Conservation (phyloP, 2,329 filamentous ascomycete genomes). For the Arthroderma sp. region DNA sequence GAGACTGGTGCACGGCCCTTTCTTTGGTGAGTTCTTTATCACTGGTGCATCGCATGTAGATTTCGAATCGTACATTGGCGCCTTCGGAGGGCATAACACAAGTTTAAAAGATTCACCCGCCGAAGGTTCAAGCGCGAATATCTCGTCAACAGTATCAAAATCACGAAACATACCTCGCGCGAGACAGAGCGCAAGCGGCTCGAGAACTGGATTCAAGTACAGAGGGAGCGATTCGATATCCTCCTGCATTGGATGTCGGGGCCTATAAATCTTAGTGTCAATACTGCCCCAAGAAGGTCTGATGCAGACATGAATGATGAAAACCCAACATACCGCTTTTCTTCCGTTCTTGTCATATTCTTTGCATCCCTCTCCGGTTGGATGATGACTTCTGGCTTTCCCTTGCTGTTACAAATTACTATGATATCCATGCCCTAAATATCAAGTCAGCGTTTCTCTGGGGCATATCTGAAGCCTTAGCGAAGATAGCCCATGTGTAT, state of each 20-base stretch:
- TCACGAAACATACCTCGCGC: slow-evolving; percentile 4
- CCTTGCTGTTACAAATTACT: slow-evolving; percentile 2
- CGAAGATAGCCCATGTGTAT: neutral
- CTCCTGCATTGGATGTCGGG: slow-evolving; percentile 4
- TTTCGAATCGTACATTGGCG: neutral
- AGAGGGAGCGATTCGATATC: slow-evolving; percentile 5
- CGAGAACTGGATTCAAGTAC: slow-evolving; percentile 5
- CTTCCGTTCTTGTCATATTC: neutral
- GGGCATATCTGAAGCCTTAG: neutral
- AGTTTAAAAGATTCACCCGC: slow-evolving; percentile 3
- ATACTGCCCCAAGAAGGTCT: neutral
- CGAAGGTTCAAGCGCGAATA: slow-evolving; percentile 3
- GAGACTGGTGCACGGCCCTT: too few species aligned
- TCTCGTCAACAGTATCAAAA: slow-evolving; percentile 5
- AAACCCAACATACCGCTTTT: neutral
- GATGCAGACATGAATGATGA: neutral
- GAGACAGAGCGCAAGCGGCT: slow-evolving; percentile 3
- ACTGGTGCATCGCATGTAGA: neutral
- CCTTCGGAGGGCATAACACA: neutral
- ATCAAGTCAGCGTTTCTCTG: neutral
- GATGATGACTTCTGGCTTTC: slow-evolving; percentile 3
- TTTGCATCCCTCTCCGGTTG: neutral
- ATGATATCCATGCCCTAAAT: neutral
- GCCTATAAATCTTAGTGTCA: neutral
- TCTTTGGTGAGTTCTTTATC: too few species aligned